These are phyloP conservation scores for Wickerhamomyces sp. DNA, from an alignment of 1,139 yeast genomes.

Conservation along the genomic window DNA sequence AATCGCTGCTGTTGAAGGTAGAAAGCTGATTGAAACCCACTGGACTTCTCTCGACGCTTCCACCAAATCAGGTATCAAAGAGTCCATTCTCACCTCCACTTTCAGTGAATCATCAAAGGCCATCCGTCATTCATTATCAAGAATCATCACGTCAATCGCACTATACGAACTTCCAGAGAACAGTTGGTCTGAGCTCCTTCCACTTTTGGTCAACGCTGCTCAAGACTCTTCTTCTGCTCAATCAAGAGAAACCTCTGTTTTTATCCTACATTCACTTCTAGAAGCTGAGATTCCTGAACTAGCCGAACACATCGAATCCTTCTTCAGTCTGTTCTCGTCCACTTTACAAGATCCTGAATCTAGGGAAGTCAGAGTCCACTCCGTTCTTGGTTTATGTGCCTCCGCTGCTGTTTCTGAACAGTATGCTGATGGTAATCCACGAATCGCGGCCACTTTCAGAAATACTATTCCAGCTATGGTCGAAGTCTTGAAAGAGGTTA, in stretches of 20 bases:
- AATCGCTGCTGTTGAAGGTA: constrained; percentile 91
- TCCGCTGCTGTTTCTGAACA: constrained; percentile 62
- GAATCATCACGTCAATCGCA: constrained; percentile 86
- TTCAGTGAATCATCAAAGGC: constrained; percentile 60
- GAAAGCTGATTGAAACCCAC: constrained; percentile 68
- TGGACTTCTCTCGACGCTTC: constrained; percentile 62
- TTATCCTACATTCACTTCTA: constrained; percentile 68
- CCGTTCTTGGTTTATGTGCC: constrained; percentile 78
- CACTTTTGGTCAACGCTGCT: constrained; percentile 65
- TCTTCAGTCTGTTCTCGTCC: constrained; percentile 60
- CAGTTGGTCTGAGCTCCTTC: constrained; percentile 77
- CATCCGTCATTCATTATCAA: constrained; percentile 84
- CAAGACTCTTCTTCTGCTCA: constrained; percentile 49
- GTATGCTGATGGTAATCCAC: constrained; percentile 36
- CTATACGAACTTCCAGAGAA: constrained; percentile 60
- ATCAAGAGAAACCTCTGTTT: constrained; percentile 81
- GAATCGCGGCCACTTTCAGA: constrained; percentile 54
- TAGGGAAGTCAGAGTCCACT: constrained; percentile 71
- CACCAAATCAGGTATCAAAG: constrained; percentile 57
- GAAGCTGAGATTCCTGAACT: constrained; percentile 70
- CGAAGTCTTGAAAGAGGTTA: constrained; percentile 71
- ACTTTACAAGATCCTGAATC: constrained; percentile 67
- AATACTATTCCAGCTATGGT: constrained; percentile 76
- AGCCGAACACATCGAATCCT: constrained; percentile 56
- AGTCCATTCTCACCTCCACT: constrained; percentile 62